A percentile compares a stretch with the other conserved stretches of the same genome.
These are phyloP conservation scores for Harringtonia aguacate DNA, from an alignment of 2,329 filamentous ascomycete species.

Conservation along the genomic window DNA sequence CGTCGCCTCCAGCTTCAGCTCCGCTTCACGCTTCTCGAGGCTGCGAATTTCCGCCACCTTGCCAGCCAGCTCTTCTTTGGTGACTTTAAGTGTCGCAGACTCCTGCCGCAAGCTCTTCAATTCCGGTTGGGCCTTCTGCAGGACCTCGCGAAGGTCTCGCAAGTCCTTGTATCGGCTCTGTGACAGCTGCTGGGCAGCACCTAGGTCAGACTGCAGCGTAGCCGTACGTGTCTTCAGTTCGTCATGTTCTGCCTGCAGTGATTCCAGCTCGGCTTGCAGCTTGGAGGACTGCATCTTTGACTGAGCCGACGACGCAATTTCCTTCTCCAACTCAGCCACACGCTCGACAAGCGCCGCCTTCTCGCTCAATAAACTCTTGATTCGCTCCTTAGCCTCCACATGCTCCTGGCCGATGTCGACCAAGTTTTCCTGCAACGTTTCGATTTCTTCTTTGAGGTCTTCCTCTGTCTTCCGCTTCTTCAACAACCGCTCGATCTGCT, in stretches of 20 bases:
- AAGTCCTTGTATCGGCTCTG: constrained; percentile 83
- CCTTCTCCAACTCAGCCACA: constrained; percentile 59
- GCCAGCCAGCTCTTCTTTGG: constrained; percentile 61
- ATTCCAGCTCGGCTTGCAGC: constrained; percentile 50
- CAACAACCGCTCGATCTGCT: constrained; percentile 60
- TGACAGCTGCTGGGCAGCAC: constrained; percentile 76
- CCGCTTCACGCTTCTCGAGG: constrained; percentile 75
- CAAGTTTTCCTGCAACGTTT: constrained; percentile 70
- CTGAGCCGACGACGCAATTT: constrained; percentile 36
- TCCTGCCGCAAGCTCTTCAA: constrained; percentile 70
- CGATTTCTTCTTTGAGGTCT: constrained; percentile 74
- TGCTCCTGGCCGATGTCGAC: constrained; percentile 72
- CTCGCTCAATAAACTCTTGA: constrained; percentile 58
- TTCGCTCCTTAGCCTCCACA: constrained; percentile 69
- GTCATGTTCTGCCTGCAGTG: constrained; percentile 45
- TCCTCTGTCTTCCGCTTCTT: constrained; percentile 66
- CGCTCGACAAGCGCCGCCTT: constrained; percentile 54
- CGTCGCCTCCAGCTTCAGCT: constrained; percentile 64
- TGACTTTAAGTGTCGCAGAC: constrained; percentile 59
- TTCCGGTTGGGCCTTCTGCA: constrained; percentile 82
- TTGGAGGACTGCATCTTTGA: constrained; percentile 24
- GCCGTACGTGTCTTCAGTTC: constrained; percentile 60
- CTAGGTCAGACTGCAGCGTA: constrained; percentile 70
- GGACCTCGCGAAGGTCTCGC: constrained; percentile 63
- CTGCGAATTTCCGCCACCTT: constrained; percentile 53